Percentiles rank a stretch among this genome's conserved stretches.
phyloP scores from a whole-genome alignment of 768 basidiomycete species.

The Podaxis pistillaris region DNA sequence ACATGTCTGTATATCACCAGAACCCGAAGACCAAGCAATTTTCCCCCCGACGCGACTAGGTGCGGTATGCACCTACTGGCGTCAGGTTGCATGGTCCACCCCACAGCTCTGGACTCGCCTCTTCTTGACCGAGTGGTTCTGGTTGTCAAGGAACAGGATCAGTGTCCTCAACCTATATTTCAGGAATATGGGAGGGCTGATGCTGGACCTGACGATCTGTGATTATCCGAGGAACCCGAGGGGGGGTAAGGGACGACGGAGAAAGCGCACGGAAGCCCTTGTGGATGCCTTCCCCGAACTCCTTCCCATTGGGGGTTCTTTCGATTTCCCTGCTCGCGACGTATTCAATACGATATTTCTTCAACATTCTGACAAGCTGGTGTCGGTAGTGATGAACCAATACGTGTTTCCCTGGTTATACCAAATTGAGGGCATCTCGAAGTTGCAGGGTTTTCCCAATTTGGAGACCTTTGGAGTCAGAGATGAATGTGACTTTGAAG shows the following conservation, averaged over 20 bases:
- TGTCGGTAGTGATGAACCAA: background rate
- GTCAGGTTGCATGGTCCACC: constrained; percentile 1
- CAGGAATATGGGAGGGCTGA: background rate
- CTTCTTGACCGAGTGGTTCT: background rate
- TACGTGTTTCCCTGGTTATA: background rate
- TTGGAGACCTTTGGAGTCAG: background rate
- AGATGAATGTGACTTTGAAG: background rate
- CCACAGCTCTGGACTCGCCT: background rate
- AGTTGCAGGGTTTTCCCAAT: background rate
- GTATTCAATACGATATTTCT: background rate
- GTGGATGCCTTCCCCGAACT: background rate
- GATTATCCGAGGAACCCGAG: background rate
- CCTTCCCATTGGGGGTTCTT: background rate
- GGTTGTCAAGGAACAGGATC: constrained; percentile 2
- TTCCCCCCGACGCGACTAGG: background rate
- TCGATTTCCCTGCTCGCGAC: background rate
- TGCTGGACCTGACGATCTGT: background rate
- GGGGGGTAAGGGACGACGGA: background rate
- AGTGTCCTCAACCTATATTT: background rate
- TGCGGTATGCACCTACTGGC: constrained; percentile 2
- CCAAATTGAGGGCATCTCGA: background rate
- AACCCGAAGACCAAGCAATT: background rate
- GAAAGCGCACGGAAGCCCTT: background rate
- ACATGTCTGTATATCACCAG: background rate
- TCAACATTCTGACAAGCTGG: background rate